A percentile compares a stretch with the other conserved stretches of the same genome.
phyloP scores from a whole-genome alignment of 148 eudicot genomes.

The Camellia granthamiana region DNA sequence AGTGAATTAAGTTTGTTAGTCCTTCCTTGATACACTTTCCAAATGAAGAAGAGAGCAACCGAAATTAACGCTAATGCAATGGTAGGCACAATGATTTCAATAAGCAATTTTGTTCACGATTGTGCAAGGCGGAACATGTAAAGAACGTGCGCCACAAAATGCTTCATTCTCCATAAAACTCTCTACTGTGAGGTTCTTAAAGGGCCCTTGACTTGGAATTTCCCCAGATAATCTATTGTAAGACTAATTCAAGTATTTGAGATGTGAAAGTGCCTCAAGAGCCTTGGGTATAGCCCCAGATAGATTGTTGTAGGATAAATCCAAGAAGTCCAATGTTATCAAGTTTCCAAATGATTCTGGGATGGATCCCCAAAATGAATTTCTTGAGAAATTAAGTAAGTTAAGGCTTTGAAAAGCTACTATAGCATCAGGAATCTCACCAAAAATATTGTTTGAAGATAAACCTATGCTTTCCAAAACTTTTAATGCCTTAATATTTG shows the following conservation, averaged over 20 bases:
- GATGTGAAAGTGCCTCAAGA: background rate
- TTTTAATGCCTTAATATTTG: background rate
- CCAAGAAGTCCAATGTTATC: background rate
- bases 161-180: background rate
- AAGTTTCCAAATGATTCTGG: background rate
- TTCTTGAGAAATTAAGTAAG: background rate
- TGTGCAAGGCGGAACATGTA: background rate
- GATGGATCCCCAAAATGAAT: background rate
- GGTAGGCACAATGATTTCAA: background rate
- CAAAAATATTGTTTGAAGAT: background rate
- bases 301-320: background rate
- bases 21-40: too few species aligned
- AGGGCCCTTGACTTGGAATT: constrained; percentile 2
- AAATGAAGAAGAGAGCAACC: background rate
- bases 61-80: background rate
- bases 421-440: background rate
- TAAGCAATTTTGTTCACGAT: background rate
- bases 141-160: background rate
- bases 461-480: background rate
- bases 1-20: too few species aligned
- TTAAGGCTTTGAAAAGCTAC: background rate
- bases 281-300: background rate
- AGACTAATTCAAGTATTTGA: background rate
- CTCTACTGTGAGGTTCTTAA: too few species aligned
- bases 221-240: background rate